Base-by-base conservation (phyloP, 148 eudicot genomes). In the Selenicereus undatus region DNA sequence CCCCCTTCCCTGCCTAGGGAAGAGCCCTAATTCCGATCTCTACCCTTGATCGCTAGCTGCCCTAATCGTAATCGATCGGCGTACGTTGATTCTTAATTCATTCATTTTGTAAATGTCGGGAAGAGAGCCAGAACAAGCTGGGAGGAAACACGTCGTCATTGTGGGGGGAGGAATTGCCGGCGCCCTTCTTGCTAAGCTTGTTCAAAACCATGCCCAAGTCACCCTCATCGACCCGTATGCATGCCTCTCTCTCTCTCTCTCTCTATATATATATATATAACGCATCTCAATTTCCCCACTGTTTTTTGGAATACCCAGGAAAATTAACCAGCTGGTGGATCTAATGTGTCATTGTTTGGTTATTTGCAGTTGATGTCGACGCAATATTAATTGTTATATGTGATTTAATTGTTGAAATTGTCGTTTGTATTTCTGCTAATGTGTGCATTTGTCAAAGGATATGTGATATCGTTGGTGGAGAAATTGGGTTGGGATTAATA, bases 141-240 rank as follows among this genome's bases (percentile, higher is more conserved):
- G 27, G 22, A 74, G 32, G 70, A 81, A 75, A 77, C 71, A 82
- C 1, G 87, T 85, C 68, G 89, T 87, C 43, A 78, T 87, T 32
- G 74, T 85, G 0, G 89, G 89, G 29, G 89, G 89, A 48, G 89
- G 89, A 73, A 78, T 87, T 32, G 84, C 86, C 24, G 89, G 89
- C 0, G 75, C 84, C 29, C 81, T 87, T n/a, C 68, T 85, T 75
- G 89, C 89, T 51, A 80, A 87, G 66, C 78, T 68, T 32, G 74
- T 87, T 58, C 87, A 85, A 51, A 21, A 71, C 56, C 78, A 82
- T 76, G 87, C 87, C 54, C 7, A 50, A 66, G 84, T 87, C 27
- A 82, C 86, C 71, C 87, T 87, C 43, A 81, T 84, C 52, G 86
- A 84, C 66, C 83, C 84, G 86, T 84, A 81, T 64, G 86, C 8